Base-by-base conservation (phyloP, 345 rosid species). In the Capsella bursapastoris region DNA sequence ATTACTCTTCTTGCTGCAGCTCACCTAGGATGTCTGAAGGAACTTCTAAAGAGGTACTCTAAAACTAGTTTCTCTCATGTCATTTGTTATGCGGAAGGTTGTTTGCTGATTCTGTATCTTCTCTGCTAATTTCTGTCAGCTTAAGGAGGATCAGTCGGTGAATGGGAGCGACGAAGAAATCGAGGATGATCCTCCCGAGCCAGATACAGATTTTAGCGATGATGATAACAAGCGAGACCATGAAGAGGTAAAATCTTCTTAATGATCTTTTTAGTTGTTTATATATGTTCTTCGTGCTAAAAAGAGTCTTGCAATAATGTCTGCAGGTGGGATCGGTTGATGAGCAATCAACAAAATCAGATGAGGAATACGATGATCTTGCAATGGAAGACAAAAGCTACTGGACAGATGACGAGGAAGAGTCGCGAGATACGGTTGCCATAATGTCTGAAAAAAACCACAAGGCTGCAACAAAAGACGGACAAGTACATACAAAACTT, bases 311-410 rank as follows among this genome's bases (percentile, higher is more conserved):
- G 50, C 7, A 22, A 34, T 48, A 43, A 70, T 37, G 5, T 18
- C 3, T 48, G 52, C 86, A 96, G 98, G 79, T 89, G n/a, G 99
- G 99, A 3, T 96, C 99, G 2, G 99, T 96, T 28, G 99, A 96
- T 18, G 99, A 96, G 87, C 91, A 90, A 69, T 92, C 94, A 1
- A 88, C 97, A 29, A 92, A 89, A 69, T 88, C 98, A 4, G 99
- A 96, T 41, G 99, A 96, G 79, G 98, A 96, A 81, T 96, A 92
- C 8, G 97, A 90, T 57, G 99, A 96, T 84, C 91, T 96, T 55
- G 98, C 96, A 15, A 87, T 96, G 98, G 84, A 66, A 57, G 99
- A 96, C 74, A 90, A 83, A 68, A 88, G 89, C n/a, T 90, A 89
- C 51, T 75, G 85, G 83, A 69, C 95, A 0, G 98, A 86, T 5